Percentiles rank a stretch among this genome's conserved stretches.
These are phyloP conservation scores for Blastobotrys indianensis DNA, from an alignment of 1,139 yeast species.

Conservation along the genomic window DNA sequence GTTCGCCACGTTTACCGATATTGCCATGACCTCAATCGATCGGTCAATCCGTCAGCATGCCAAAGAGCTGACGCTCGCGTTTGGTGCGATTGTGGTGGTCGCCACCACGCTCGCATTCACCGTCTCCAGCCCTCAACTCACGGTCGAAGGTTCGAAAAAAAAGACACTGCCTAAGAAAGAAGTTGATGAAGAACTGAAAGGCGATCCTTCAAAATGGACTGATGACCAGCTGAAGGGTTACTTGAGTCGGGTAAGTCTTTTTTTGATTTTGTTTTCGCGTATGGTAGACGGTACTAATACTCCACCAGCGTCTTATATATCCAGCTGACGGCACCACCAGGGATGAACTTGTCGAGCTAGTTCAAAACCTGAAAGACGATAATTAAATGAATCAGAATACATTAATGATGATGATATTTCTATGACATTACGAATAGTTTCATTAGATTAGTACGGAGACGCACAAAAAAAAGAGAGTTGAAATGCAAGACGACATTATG, in stretches of 20 bases:
- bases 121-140: slow-evolving; percentile 10
- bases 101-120: slow-evolving; percentile 24
- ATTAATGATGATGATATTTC: background rate
- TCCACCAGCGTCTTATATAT: slow-evolving; percentile 21
- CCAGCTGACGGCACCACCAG: slow-evolving; percentile 24
- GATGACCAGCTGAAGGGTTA: slow-evolving; percentile 20
- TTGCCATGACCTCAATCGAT: slow-evolving; percentile 9
- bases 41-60: slow-evolving; percentile 18
- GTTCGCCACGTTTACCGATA: too few species aligned
- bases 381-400: background rate
- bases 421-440: too few species aligned
- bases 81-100: slow-evolving; percentile 24
- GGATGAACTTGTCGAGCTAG: slow-evolving; percentile 21
- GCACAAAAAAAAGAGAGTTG: background rate
- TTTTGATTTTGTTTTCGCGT: too few species aligned
- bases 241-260: slow-evolving; percentile 23
- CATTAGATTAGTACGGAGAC: background rate
- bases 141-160: slow-evolving; percentile 2
- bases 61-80: slow-evolving; percentile 22
- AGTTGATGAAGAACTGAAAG: slow-evolving; percentile 13
- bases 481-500: background rate
- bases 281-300: slow-evolving; percentile 2
- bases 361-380: slow-evolving; percentile 5
- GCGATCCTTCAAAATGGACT: slow-evolving; percentile 23
- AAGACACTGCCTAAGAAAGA: slow-evolving; percentile 11